Evolutionary conservation across 2,329 filamentous ascomycete species (phyloP), one percentile per base, ranked within the genome.

Genomic region (Fusarium abutilonis): DNA sequence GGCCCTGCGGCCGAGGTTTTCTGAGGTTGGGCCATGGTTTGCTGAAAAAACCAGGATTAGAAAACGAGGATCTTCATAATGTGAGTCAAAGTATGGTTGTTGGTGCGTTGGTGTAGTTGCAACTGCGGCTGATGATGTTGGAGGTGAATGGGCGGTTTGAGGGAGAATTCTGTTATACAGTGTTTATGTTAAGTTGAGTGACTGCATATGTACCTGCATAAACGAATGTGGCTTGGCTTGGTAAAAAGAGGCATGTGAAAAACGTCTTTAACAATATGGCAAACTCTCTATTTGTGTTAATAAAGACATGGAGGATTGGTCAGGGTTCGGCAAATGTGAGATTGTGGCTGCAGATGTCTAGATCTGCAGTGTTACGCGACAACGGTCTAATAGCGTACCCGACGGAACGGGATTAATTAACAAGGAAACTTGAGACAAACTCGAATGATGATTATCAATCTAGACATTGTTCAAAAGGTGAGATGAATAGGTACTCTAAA

Each of bases 21-120:
- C 26, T 35, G 43, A 28, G 32, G 50, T 34, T 66, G 63, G 26
- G 63, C 51, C 63, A 66, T 66, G 35, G 7, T 56, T 46, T 29
- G 15, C 21, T 28, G 10, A 26, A 26, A 8, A 26, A 23, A 23
- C 26, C n/a, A 9, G 17, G 31, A 15, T 23, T 38, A 49, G 7
- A 23, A 26, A 17, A 17, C 13, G 6, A 17, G 13, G 21, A 14
- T 49, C 21, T 31, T 32, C 9, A 35, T 43, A 13, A n/a, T 10
- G 44, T 35, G 34, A n/a, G 15, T 28, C 32, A 14, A 49, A 38
- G 38, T 28, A 43, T 53, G 49, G 51, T 21, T 49, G 39, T 35
- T 36, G 42, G 48, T 38, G 43, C 38, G 23, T 54, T 52, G 50
- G 29, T 28, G 47, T 39, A 17, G 47, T 28, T 39, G 36, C 48